Evolutionary conservation across 306 rosid genomes (phyloP).

Genomic region (Quercus variabilis): DNA sequence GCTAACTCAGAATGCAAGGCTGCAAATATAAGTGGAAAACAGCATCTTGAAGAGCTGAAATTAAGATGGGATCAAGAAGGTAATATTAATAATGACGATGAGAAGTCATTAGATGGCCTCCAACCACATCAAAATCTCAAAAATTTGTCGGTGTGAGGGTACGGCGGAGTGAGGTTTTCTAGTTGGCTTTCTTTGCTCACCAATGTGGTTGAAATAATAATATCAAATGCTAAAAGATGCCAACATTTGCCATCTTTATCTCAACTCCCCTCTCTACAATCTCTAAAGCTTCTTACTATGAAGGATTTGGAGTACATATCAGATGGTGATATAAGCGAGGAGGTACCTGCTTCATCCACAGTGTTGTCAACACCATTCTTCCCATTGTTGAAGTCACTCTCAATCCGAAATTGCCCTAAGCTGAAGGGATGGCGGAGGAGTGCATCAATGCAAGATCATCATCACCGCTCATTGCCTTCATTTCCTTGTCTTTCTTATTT

Average conservation of each 20-base stretch:
- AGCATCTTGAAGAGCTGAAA: background rate
- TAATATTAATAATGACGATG: background rate
- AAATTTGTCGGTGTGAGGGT: background rate
- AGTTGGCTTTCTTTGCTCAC: background rate
- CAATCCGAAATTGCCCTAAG: background rate
- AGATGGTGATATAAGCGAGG: background rate
- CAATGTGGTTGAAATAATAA: background rate
- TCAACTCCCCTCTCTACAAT: background rate
- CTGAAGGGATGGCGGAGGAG: slow-evolving; percentile 12
- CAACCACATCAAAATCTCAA: background rate
- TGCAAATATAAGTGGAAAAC: background rate
- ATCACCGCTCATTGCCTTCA: background rate
- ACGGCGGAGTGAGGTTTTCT: background rate
- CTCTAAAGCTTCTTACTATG: fast-evolving
- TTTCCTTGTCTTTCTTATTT: slow-evolving; percentile 2
- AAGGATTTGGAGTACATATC: background rate
- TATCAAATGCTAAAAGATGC: background rate
- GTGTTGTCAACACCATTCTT: background rate
- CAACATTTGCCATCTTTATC: background rate
- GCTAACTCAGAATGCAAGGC: background rate
- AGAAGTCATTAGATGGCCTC: background rate
- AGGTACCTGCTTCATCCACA: background rate
- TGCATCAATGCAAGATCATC: too few species aligned
- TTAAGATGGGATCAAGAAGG: background rate
- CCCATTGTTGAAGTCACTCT: background rate